phyloP scores from a whole-genome alignment of 106 monocot species.

The Apostasia shenzhenica region DNA sequence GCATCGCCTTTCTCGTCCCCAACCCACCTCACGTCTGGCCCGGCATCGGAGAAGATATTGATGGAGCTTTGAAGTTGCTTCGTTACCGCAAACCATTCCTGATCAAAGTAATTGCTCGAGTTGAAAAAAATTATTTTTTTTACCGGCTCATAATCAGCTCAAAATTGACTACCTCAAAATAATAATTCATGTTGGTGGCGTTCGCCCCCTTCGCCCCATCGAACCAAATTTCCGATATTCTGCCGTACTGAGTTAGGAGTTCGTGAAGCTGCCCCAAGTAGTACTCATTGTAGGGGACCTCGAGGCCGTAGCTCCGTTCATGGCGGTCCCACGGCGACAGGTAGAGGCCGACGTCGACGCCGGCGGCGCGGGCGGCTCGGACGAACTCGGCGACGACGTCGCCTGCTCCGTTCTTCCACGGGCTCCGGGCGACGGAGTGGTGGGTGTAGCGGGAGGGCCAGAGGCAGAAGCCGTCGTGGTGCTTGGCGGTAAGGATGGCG shows the following conservation, averaged over 20 bases:
- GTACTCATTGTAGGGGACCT: slow-evolving; percentile 68
- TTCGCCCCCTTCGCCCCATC: slow-evolving; percentile 86
- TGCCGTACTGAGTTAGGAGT: slow-evolving; percentile 65
- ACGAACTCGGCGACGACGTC: slow-evolving; percentile 67
- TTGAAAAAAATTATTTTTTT: no score
- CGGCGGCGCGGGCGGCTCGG: slow-evolving; percentile 35
- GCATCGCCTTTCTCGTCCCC: slow-evolving; percentile 78
- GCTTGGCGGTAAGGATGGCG: slow-evolving; percentile 75
- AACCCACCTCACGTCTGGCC: slow-evolving; percentile 81
- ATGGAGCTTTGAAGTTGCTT: slow-evolving; percentile 72
- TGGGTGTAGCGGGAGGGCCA: slow-evolving; percentile 77
- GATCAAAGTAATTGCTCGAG: no score
- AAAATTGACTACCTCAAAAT: slow-evolving; percentile 18
- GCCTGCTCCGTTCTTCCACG: slow-evolving; percentile 58
- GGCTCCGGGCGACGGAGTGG: slow-evolving; percentile 58
- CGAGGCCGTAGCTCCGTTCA: slow-evolving; percentile 59
- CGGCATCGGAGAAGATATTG: slow-evolving; percentile 94
- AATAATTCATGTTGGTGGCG: slow-evolving; percentile 76
- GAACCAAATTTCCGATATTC: slow-evolving; percentile 80
- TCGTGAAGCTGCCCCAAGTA: slow-evolving; percentile 73
- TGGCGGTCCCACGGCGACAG: slow-evolving; percentile 95
- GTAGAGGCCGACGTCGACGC: slow-evolving; percentile 68
- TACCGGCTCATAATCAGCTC: no score
- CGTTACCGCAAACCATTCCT: slow-evolving; percentile 64
- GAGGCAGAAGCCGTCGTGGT: slow-evolving; percentile 95